Percentiles rank a stretch among this genome's conserved stretches.
These are phyloP conservation scores for Raffaelea deltoideospora DNA, from an alignment of 2,329 filamentous ascomycete species.

Conservation along the genomic window DNA sequence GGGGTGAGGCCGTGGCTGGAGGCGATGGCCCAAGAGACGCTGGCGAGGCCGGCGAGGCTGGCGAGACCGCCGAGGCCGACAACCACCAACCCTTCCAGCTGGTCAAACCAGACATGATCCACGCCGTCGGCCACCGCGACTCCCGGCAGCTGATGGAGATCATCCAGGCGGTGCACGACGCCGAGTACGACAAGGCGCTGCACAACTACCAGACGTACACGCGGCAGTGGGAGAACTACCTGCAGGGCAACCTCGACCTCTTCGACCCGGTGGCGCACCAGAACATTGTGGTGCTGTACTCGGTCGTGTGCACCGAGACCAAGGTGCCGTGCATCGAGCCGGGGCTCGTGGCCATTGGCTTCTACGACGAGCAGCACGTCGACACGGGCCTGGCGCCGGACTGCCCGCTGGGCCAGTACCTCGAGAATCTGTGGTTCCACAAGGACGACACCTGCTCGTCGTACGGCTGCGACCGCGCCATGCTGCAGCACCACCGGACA, in stretches of 20 bases:
- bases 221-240: conserved; percentile 89
- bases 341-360: conserved; percentile 76
- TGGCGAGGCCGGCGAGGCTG: too few relatives aligned
- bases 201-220: conserved; percentile 92
- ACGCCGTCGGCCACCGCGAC: conserved; percentile 63
- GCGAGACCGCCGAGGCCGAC: conserved; percentile 39
- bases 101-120: conserved; percentile 91
- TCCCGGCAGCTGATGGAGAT: conserved; percentile 85
- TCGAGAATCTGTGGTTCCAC: conserved; percentile 72
- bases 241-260: conserved; percentile 72
- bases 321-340: conserved; percentile 89
- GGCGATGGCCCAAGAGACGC: too few relatives aligned
- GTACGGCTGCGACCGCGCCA: conserved; percentile 73
- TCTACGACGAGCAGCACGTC: conserved; percentile 79
- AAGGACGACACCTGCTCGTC: conserved; percentile 66
- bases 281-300: conserved; percentile 89
- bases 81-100: conserved; percentile 61
- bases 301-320: conserved; percentile 81
- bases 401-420: conserved; percentile 85
- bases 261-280: conserved; percentile 95
- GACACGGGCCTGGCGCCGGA: conserved; percentile 54
- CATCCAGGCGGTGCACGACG: conserved; percentile 84
- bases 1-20: too few relatives aligned
- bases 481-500: conserved; percentile 87
- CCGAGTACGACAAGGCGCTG: conserved; percentile 88